Evolutionary conservation across 2,329 filamentous ascomycete genomes (phyloP).

Genomic region (Alternaria burnsii): DNA sequence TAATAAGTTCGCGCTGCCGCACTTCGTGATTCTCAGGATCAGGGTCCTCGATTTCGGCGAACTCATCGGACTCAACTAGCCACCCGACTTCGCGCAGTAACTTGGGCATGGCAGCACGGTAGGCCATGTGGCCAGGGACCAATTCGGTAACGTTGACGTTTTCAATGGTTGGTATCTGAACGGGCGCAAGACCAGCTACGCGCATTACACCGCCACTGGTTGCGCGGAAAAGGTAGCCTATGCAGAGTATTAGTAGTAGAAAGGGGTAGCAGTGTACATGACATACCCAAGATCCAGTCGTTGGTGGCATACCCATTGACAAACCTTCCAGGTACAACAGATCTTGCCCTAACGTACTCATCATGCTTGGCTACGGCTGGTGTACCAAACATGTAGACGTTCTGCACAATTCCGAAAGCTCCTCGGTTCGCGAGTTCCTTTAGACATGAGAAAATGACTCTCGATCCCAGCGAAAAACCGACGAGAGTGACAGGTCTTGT

Average conservation of each 20-base stretch:
- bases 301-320: slow-evolving; percentile 94
- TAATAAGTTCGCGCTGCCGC: slow-evolving; percentile 90
- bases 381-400: slow-evolving; percentile 93
- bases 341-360: slow-evolving; percentile 81
- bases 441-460: slow-evolving; percentile 92
- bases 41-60: slow-evolving; percentile 94
- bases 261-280: not conserved
- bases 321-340: slow-evolving; percentile 90
- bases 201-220: slow-evolving; percentile 91
- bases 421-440: slow-evolving; percentile 85
- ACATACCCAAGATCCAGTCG: slow-evolving; percentile 87
- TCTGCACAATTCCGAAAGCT: slow-evolving; percentile 87
- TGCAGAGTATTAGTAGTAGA: slow-evolving; percentile 14
- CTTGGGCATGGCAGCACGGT: slow-evolving; percentile 89
- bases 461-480: slow-evolving; percentile 90
- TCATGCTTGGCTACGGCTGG: slow-evolving; percentile 91
- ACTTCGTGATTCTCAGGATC: slow-evolving; percentile 92
- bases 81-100: slow-evolving; percentile 88
- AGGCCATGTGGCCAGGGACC: slow-evolving; percentile 95
- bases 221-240: slow-evolving; percentile 87
- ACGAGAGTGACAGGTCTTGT: slow-evolving; percentile 91
- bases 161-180: slow-evolving; percentile 85
- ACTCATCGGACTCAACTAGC: slow-evolving; percentile 91
- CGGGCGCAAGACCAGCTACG: slow-evolving; percentile 81
- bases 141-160: slow-evolving; percentile 87